Conservation (phyloP, 441 rosid genomes). For the Lepidium campestre region DNA sequence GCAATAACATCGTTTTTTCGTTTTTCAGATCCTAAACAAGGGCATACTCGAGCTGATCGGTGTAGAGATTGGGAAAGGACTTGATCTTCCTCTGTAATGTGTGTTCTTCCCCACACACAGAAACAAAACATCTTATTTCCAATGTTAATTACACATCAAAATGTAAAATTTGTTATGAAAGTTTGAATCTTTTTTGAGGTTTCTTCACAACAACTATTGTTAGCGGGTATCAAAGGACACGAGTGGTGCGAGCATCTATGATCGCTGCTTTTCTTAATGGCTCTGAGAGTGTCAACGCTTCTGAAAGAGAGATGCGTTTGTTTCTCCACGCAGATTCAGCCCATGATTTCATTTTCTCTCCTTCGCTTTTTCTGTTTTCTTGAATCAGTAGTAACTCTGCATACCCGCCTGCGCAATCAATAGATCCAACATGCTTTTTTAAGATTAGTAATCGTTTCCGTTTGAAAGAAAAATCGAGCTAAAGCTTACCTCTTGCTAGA, state of each 20-base stretch:
- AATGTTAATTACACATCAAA: neutral
- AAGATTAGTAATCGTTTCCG: neutral
- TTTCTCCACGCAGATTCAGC: slow-evolving; percentile 64
- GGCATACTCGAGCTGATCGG: slow-evolving; percentile 72
- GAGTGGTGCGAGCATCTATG: slow-evolving; percentile 53
- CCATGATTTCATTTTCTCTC: slow-evolving; percentile 67
- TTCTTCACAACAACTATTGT: neutral
- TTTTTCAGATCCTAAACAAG: slow-evolving; percentile 58
- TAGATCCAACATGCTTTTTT: neutral
- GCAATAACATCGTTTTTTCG: neutral
- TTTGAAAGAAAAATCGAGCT: neutral
- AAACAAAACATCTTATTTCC: neutral
- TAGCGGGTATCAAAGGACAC: slow-evolving; percentile 11
- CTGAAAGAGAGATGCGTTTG: slow-evolving; percentile 49
- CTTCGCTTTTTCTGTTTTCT: slow-evolving; percentile 70
- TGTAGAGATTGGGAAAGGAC: slow-evolving; percentile 79
- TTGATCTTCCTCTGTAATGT: slow-evolving; percentile 70
- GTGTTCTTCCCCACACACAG: neutral
- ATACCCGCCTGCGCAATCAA: slow-evolving; percentile 53
- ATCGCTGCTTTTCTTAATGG: slow-evolving; percentile 33
- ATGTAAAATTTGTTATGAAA: neutral
- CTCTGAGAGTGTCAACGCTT: slow-evolving; percentile 50
- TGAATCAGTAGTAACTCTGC: slow-evolving; percentile 68
- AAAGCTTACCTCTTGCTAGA: slow-evolving; percentile 73
- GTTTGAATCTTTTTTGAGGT: neutral